phyloP scores from a whole-genome alignment of 306 rosid species.

The Ormosia semicastrata region DNA sequence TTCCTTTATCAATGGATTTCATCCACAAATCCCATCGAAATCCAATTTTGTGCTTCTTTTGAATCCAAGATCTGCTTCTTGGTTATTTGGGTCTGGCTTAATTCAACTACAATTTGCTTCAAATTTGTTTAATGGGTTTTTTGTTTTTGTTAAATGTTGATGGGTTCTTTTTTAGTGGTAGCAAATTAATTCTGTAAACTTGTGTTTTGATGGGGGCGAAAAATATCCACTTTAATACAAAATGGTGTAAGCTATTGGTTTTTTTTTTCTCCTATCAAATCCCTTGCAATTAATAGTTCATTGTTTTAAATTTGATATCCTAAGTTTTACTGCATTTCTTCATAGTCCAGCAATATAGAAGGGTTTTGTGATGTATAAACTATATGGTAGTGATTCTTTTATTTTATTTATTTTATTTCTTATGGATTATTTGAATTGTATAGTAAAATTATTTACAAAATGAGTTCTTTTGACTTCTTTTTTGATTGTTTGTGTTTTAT shows the following conservation, averaged over 20 bases:
- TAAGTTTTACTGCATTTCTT: neutral
- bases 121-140: neutral
- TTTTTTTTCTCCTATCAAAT: neutral
- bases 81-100: neutral
- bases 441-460: neutral
- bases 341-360: neutral
- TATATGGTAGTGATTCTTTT: neutral
- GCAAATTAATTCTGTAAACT: neutral
- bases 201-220: neutral
- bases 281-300: neutral
- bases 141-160: neutral
- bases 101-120: neutral
- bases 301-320: neutral
- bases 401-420: neutral
- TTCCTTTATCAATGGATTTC: neutral
- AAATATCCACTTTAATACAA: neutral
- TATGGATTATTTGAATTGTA: neutral
- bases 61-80: neutral
- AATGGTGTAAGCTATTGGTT: neutral
- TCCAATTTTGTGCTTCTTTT: neutral
- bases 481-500: neutral
- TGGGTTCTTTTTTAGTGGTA: neutral
- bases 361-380: neutral
- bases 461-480: slow-evolving; percentile 15
- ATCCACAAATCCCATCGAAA: neutral